Evolutionary conservation across 2,329 filamentous ascomycete species (phyloP).

Genomic region (Falciphora oryzae): DNA sequence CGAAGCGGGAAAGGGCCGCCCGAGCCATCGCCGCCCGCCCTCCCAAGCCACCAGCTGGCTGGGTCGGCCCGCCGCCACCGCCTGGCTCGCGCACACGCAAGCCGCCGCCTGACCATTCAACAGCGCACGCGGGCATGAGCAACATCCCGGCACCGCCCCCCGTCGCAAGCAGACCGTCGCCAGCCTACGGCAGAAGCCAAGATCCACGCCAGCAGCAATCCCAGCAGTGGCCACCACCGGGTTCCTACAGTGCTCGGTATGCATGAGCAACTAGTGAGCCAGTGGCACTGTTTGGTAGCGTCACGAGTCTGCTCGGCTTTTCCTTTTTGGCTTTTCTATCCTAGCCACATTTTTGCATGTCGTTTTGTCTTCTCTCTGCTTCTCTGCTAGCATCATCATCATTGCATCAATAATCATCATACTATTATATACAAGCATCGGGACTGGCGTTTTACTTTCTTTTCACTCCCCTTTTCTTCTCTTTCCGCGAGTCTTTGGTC

Average conservation of each 20-base stretch:
- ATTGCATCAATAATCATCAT: not conserved
- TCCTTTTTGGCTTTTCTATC: not conserved
- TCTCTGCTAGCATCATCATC: conserved; percentile 1
- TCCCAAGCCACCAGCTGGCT: not conserved
- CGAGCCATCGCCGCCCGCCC: not conserved
- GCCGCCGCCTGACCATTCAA: not conserved
- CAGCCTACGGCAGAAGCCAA: not conserved
- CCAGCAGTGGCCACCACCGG: conserved; percentile 3
- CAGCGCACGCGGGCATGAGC: not conserved
- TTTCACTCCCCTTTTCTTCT: conserved; percentile 2
- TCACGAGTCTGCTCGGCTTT: not conserved
- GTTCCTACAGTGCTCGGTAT: conserved; percentile 9
- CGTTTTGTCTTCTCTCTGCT: not conserved
- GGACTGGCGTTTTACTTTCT: conserved; percentile 9
- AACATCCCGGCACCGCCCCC: conserved; percentile 12
- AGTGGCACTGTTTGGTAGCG: not conserved
- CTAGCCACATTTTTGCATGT: not conserved
- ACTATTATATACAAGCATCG: conserved; percentile 1
- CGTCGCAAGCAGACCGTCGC: conserved; percentile 8
- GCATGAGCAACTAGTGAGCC: conserved; percentile 10
- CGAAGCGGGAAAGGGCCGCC: conserved; percentile 5
- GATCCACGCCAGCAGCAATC: conserved; percentile 2
- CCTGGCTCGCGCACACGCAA: not conserved
- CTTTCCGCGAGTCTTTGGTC: not conserved
- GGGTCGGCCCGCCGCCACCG: not conserved